Evolutionary conservation across 257 asterid genomes (phyloP).

Genomic region (Vinca minor): DNA sequence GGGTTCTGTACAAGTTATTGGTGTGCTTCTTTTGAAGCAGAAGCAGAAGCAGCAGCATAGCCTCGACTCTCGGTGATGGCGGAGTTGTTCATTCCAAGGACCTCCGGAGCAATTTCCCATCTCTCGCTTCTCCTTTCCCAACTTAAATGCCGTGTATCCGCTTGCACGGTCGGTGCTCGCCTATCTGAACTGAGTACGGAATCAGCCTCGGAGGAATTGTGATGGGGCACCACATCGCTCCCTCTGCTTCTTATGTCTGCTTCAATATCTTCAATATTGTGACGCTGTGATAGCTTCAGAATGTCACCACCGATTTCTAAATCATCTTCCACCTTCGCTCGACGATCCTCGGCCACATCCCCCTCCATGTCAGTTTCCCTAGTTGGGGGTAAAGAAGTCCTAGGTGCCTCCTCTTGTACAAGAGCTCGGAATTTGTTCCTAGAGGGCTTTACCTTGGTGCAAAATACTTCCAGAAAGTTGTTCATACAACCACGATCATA

Average conservation of each 20-base stretch:
- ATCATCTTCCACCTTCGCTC: slow-evolving; percentile 83
- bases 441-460: slow-evolving; percentile 78
- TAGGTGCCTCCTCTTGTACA: slow-evolving; percentile 69
- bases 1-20: slow-evolving; percentile 31
- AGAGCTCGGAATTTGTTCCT: slow-evolving; percentile 71
- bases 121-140: slow-evolving; percentile 56
- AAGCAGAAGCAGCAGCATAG: no score
- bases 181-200: slow-evolving; percentile 66
- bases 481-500: slow-evolving; percentile 71
- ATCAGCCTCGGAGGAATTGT: slow-evolving; percentile 61
- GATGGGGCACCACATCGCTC: slow-evolving; percentile 63
- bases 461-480: slow-evolving; percentile 79
- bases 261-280: slow-evolving; percentile 80
- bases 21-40: slow-evolving; percentile 40
- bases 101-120: slow-evolving; percentile 56
- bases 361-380: slow-evolving; percentile 49
- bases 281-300: slow-evolving; percentile 88
- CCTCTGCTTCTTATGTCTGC: slow-evolving; percentile 89
- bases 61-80: slow-evolving; percentile 19
- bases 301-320: slow-evolving; percentile 89
- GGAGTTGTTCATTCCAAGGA: slow-evolving; percentile 20
- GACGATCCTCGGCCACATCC: slow-evolving; percentile 48
- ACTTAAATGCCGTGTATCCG: slow-evolving; percentile 34
- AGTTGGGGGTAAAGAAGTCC: slow-evolving; percentile 43
- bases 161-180: slow-evolving; percentile 39